Evolutionary conservation across 768 basidiomycete species (phyloP), one percentile per base, ranked within the genome.

Genomic region (Dacryopinax spathularia): DNA sequence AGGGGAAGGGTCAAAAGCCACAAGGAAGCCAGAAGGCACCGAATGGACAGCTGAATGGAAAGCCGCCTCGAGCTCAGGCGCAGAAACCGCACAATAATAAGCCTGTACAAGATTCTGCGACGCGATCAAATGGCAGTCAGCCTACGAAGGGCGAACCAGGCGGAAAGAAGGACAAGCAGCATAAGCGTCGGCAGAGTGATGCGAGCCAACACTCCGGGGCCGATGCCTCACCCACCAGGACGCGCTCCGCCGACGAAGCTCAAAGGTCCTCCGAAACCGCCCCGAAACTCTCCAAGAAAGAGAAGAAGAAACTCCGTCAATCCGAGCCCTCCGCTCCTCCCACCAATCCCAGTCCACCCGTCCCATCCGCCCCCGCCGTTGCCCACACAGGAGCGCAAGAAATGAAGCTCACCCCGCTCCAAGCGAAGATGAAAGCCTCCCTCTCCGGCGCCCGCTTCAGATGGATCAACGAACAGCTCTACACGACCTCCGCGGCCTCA

Each of bases 391-490:
- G 33, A 27, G 62, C 27, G 7, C 61, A 65, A 22, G 36, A 60
- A 16, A 9, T 61, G 1, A 60, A 34, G 15, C 75, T 94, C 62
- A 93, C 92, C 6, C 74, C 79, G 1, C 76, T 95, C 68, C 94
- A 96, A 72, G 80, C 79, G 60, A 78, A 73, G 20, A 88, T 96
- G 83, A 91, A 84, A 73, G 79, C 85, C 62, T 89, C 82, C 67
- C 73, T 93, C 63, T 84, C 89, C 64, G 89, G 92, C 0, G 91
- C 92, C n/a, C 83, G 86, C 27, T 94, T 94, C 73, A 82, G 94
- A 70, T 82, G 89, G 78, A 87, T 97, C 63, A 99, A 99, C 72
- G 94, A 97, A 76, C 81, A 80, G 36, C 76, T 99, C 33, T 99
- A 99, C 76, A 95, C 93, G 67, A 87, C 86, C 0, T 82, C 84